Conservation (phyloP, 768 basidiomycete species). For the Lactifluus subvellereus region DNA sequence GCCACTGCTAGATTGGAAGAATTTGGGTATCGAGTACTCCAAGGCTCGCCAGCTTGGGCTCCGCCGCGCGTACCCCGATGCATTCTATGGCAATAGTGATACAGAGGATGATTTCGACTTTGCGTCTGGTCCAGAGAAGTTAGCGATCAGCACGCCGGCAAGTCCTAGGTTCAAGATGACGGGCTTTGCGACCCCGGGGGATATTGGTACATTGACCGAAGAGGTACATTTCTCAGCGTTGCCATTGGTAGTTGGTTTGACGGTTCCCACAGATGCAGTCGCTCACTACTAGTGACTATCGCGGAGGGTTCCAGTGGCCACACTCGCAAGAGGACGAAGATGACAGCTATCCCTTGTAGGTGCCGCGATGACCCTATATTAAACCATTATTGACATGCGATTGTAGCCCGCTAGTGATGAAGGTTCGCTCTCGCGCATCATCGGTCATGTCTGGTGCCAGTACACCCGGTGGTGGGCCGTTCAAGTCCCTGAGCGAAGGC, state of each 20-base stretch:
- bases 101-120: constrained; percentile 53
- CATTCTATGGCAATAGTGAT: constrained; percentile 65
- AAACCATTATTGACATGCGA: constrained; percentile 9
- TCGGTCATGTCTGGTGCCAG: constrained; percentile 71
- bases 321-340: constrained; percentile 71
- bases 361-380: constrained; percentile 26
- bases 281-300: constrained; percentile 82
- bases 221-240: constrained; percentile 44
- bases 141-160: constrained; percentile 77
- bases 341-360: constrained; percentile 84
- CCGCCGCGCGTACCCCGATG: constrained; percentile 90
- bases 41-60: constrained; percentile 91
- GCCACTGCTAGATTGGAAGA: constrained; percentile 97
- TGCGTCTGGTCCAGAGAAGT: constrained; percentile 58
- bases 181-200: constrained; percentile 88
- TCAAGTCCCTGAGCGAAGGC: constrained; percentile 77
- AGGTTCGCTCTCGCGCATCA: constrained; percentile 75
- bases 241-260: neutral
- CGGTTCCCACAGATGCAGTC: constrained; percentile 64
- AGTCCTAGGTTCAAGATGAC: constrained; percentile 71
- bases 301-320: constrained; percentile 56
- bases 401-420: constrained; percentile 79
- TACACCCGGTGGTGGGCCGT: constrained; percentile 81
- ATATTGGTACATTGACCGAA: constrained; percentile 85
- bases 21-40: constrained; percentile 92